A percentile compares a stretch with the other conserved stretches of the same genome.
Evolutionary conservation across 768 basidiomycete genomes (phyloP).

Genomic region (Xanthoconium purpureum): DNA sequence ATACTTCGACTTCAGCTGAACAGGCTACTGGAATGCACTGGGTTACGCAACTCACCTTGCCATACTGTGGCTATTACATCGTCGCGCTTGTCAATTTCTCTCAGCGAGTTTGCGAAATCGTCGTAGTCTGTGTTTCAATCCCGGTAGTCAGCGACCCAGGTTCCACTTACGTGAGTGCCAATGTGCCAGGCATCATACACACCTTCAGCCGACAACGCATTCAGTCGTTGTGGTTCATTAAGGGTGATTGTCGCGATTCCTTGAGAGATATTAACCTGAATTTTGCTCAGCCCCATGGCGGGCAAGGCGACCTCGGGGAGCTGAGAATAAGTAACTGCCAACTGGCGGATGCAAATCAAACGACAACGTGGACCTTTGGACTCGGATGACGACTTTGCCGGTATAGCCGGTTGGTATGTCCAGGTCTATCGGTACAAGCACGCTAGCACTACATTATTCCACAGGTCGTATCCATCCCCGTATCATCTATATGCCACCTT

Average conservation of each 20-base stretch:
- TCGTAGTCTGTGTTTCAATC: slow-evolving; percentile 50
- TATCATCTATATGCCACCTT: not conserved
- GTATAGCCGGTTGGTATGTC: slow-evolving; percentile 3
- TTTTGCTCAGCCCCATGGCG: slow-evolving; percentile 41
- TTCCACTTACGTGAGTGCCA: not conserved
- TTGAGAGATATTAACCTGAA: slow-evolving; percentile 47
- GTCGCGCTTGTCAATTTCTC: slow-evolving; percentile 54
- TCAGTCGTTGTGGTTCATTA: slow-evolving; percentile 56
- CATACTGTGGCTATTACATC: slow-evolving; percentile 66
- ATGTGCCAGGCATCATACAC: slow-evolving; percentile 17
- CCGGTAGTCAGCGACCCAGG: not conserved
- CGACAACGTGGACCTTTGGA: too few species aligned
- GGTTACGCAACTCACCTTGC: slow-evolving; percentile 46
- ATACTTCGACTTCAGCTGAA: not conserved
- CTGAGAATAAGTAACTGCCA: too few species aligned
- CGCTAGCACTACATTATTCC: not conserved
- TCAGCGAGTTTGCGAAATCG: slow-evolving; percentile 52
- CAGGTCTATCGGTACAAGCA: not conserved
- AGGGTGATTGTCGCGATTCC: slow-evolving; percentile 69
- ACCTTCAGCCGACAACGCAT: slow-evolving; percentile 56
- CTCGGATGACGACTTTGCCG: not conserved
- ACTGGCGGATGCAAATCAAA: too few species aligned
- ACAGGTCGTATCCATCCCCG: not conserved
- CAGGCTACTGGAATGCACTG: not conserved
- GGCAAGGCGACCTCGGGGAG: not conserved